phyloP scores from a whole-genome alignment of 1,284 basidiomycete genomes.

The Trametes pubescens region DNA sequence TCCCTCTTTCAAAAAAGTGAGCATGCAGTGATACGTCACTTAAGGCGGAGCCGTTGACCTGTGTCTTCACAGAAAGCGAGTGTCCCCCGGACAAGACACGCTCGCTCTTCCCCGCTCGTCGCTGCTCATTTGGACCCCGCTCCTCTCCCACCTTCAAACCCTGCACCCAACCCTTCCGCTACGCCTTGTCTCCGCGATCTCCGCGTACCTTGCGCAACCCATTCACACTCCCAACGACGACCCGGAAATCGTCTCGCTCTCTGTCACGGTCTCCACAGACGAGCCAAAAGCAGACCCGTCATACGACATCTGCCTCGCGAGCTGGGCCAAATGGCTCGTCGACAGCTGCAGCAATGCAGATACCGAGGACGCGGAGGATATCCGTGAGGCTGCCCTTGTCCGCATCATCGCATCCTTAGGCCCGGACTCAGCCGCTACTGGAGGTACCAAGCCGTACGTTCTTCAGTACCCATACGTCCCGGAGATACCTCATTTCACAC shows the following conservation, averaged over 20 bases:
- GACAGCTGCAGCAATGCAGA: conserved; percentile 48
- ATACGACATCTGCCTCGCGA: conserved; percentile 66
- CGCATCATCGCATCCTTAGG: conserved; percentile 58
- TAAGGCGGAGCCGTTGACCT: conserved; percentile 16
- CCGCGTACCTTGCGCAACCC: conserved; percentile 49
- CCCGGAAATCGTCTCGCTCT: conserved; percentile 29
- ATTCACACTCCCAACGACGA: conserved; percentile 7
- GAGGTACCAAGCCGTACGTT: conserved; percentile 47
- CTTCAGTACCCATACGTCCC: background rate
- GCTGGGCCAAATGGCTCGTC: conserved; percentile 71
- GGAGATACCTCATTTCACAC: background rate
- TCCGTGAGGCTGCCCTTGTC: conserved; percentile 52
- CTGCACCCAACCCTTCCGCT: conserved; percentile 63
- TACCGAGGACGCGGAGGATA: conserved; percentile 42
- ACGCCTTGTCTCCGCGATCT: conserved; percentile 60
- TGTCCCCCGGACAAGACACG: conserved; percentile 48
- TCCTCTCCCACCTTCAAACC: conserved; percentile 68
- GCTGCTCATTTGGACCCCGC: conserved; percentile 74
- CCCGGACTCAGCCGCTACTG: conserved; percentile 40
- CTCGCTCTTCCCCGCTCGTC: conserved; percentile 62
- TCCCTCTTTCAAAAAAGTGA: conserved; percentile 85
- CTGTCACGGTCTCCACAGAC: conserved; percentile 4
- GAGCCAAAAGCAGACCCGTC: conserved; percentile 46
- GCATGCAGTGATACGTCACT: conserved; percentile 28
- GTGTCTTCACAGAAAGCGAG: conserved; percentile 61